A percentile compares a stretch with the other conserved stretches of the same genome.
These are phyloP conservation scores for Xanthoconium separans DNA, from an alignment of 1,284 basidiomycete species.

Conservation along the genomic window DNA sequence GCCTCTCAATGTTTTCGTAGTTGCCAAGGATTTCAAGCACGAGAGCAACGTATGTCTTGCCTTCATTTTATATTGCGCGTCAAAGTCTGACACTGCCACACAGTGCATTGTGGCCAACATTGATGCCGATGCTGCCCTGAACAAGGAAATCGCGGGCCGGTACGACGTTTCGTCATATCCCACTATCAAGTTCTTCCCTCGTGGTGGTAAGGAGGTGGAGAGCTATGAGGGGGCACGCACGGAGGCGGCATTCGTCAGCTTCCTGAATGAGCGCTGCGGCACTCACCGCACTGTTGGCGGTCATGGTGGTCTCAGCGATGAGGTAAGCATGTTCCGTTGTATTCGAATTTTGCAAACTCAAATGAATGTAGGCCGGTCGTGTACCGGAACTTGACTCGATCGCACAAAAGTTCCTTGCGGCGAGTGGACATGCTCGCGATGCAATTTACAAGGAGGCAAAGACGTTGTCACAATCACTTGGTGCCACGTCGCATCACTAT, in stretches of 20 bases:
- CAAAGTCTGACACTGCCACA: constrained; percentile 7
- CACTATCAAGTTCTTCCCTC: constrained; percentile 94
- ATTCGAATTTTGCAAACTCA: constrained; percentile 1
- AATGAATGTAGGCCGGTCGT: constrained; percentile 68
- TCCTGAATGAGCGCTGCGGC: constrained; percentile 87
- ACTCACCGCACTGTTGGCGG: constrained; percentile 84
- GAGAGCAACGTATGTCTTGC: constrained; percentile 65
- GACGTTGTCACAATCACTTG: constrained; percentile 44
- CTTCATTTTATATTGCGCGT: background rate
- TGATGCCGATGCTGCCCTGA: constrained; percentile 83
- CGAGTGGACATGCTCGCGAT: constrained; percentile 54
- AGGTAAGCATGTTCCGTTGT: constrained; percentile 41
- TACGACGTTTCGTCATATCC: constrained; percentile 82
- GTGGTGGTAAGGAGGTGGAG: constrained; percentile 59
- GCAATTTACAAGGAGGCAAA: constrained; percentile 66
- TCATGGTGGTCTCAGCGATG: constrained; percentile 58
- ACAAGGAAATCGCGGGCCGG: constrained; percentile 71
- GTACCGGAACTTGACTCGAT: constrained; percentile 76
- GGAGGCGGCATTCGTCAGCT: constrained; percentile 69
- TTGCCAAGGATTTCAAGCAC: constrained; percentile 75
- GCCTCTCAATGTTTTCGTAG: constrained; percentile 33
- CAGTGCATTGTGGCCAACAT: constrained; percentile 89
- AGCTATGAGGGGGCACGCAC: constrained; percentile 68
- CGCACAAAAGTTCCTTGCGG: constrained; percentile 75
- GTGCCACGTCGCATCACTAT: constrained; percentile 76